phyloP scores from a whole-genome alignment of 345 rosid genomes.

The Jatropha curcas region DNA sequence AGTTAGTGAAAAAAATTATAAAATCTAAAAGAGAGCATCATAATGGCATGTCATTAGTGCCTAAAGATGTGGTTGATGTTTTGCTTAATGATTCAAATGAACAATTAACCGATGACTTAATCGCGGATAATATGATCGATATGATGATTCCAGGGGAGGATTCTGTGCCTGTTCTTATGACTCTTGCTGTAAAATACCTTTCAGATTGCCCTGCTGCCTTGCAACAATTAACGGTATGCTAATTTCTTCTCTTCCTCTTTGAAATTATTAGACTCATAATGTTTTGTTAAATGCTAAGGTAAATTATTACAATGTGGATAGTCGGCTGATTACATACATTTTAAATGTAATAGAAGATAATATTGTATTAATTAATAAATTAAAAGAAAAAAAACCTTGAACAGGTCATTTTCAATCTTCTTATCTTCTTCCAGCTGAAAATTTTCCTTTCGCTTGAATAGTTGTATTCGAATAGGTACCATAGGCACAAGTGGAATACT shows the following conservation, averaged over 20 bases:
- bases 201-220: constrained; percentile 83
- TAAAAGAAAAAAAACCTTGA: too few species aligned
- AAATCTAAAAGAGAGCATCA: constrained; percentile 37
- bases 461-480: neutral
- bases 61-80: constrained; percentile 72
- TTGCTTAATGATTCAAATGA: constrained; percentile 62
- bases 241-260: neutral
- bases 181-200: constrained; percentile 83
- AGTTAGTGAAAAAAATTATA: constrained; percentile 56
- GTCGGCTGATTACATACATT: neutral
- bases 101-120: constrained; percentile 60
- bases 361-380: neutral
- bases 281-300: too few species aligned
- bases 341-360: too few species aligned
- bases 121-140: constrained; percentile 88
- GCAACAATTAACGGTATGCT: constrained; percentile 60
- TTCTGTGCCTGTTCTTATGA: constrained; percentile 92
- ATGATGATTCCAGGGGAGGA: constrained; percentile 99
- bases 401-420: neutral
- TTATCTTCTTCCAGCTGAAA: neutral
- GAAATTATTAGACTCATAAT: too few species aligned
- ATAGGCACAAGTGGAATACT: constrained; percentile 8
- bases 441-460: neutral
- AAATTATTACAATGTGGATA: neutral
- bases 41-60: constrained; percentile 20